A percentile compares a stretch with the other conserved stretches of the same genome.
phyloP scores from a whole-genome alignment of 352 stramenopile genomes.

The Globisporangium spinosum region DNA sequence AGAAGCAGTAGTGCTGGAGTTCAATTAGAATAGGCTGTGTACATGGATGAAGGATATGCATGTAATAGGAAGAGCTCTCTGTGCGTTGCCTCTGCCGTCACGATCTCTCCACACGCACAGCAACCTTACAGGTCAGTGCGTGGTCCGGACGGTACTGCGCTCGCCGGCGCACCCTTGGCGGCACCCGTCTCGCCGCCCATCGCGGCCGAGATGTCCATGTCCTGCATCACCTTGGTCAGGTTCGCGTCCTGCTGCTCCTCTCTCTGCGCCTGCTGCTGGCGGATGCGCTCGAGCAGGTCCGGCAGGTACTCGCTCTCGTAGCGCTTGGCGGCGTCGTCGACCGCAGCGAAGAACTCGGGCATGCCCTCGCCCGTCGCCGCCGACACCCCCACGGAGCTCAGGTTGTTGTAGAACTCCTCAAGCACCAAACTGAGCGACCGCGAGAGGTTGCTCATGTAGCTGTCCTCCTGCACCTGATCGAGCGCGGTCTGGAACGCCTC shows the following conservation, averaged over 20 bases:
- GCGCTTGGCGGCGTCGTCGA: conserved; percentile 83
- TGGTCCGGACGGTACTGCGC: conserved; percentile 27
- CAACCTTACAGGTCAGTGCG: conserved; percentile 54
- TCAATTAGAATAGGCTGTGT: too few relatives aligned
- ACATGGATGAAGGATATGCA: too few relatives aligned
- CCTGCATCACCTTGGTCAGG: conserved; percentile 71
- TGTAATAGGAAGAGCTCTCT: too few relatives aligned
- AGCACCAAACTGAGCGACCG: conserved; percentile 87
- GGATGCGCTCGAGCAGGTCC: conserved; percentile 65
- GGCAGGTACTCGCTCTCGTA: conserved; percentile 89
- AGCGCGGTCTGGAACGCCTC: conserved; percentile 96
- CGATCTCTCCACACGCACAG: too few relatives aligned
- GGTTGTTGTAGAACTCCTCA: conserved; percentile 93
- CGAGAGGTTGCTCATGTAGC: conserved; percentile 91
- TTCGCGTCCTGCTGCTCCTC: conserved; percentile 44
- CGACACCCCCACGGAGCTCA: conserved; percentile 92
- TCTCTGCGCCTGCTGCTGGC: conserved; percentile 50
- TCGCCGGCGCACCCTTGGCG: conserved; percentile 5
- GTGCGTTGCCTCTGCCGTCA: too few relatives aligned
- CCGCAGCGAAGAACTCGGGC: conserved; percentile 90
- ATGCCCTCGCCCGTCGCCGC: conserved; percentile 95
- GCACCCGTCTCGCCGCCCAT: conserved; percentile 25
- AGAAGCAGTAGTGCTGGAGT: too few relatives aligned
- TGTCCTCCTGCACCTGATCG: conserved; percentile 87
- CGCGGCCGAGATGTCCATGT: conserved; percentile 71